phyloP scores from a whole-genome alignment of 495 filamentous ascomycete species.

The Xylaria intraflava region DNA sequence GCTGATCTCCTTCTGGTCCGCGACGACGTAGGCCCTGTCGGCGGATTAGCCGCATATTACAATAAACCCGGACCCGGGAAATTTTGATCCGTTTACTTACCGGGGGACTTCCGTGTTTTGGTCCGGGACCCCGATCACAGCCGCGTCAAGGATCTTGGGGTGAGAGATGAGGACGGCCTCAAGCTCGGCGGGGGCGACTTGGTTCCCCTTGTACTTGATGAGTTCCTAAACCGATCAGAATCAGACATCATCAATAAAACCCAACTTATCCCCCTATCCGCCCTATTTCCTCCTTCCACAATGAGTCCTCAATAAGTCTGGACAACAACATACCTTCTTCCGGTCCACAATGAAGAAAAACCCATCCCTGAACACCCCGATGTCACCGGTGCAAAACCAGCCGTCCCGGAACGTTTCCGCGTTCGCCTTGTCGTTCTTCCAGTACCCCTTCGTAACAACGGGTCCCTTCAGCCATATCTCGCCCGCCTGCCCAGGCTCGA shows the following conservation, averaged over 20 bases:
- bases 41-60: not conserved
- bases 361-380: slow-evolving; percentile 45
- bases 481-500: slow-evolving; percentile 32
- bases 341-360: slow-evolving; percentile 59
- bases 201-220: slow-evolving; percentile 55
- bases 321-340: slow-evolving; percentile 52
- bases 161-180: slow-evolving; percentile 53
- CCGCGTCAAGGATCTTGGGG: slow-evolving; percentile 64
- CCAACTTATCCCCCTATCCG: not conserved
- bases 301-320: slow-evolving; percentile 54
- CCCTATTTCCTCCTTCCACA: not conserved
- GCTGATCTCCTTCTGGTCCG: slow-evolving; percentile 17
- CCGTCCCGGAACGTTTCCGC: slow-evolving; percentile 47
- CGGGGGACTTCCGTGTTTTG: slow-evolving; percentile 65
- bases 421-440: slow-evolving; percentile 56
- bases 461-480: slow-evolving; percentile 40
- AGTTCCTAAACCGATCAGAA: slow-evolving; percentile 20
- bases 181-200: slow-evolving; percentile 78
- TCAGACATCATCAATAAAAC: not conserved
- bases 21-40: slow-evolving; percentile 62
- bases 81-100: slow-evolving; percentile 8
- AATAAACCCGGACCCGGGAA: not conserved
- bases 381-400: slow-evolving; percentile 73
- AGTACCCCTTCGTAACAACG: slow-evolving; percentile 63
- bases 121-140: slow-evolving; percentile 66